Base-by-base conservation (phyloP, 1,284 basidiomycete genomes). In the Rugosomyces carneus region DNA sequence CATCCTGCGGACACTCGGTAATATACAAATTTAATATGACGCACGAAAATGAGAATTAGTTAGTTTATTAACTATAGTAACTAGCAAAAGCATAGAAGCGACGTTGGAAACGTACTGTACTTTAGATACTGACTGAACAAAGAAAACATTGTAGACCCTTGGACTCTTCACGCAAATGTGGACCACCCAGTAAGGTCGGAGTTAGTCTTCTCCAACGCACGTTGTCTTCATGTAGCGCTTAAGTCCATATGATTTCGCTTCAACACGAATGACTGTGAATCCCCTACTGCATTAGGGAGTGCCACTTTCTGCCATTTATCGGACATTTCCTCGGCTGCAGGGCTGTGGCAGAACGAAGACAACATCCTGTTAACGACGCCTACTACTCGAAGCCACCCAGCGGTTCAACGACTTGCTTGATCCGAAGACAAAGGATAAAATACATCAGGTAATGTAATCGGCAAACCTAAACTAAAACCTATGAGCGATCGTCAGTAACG, bases 41-140 rank as follows among this genome's bases (percentile, higher is more conserved):
- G 13, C 35, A n/a, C 39, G 43, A 29, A 7, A 19, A 43, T 26
- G 27, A 21, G 18, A 38, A 27, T 34, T 45, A 31, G 13, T 35
- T 45, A 45, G 37, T 45, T 45, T 39, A 45, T 39, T 39, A 44
- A 16, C 11, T 39, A 45, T 38, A 32, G 21, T 45, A 39, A 34
- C 29, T 42, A 42, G n/a, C 35, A 18, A 19, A 31, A 26, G 42
- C 32, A 23, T 43, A 43, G 42, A 31, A 13, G 4, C 4, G 11
- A 4, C 13, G 7, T 31, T 6, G 4, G 4, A 8, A 8, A 31
- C 11, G 29, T 8, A n/a, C 3, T 8, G 13, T 31, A 31, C 29
- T 13, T 31, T 31, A 31, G 29, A 31, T 11, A 31, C 5, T 11
- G 11, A 31, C 11, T 13, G 13, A 10, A 11, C 3, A 10, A 8